A percentile compares a stretch with the other conserved stretches of the same genome.
phyloP scores from a whole-genome alignment of 257 asterid genomes.

The Fraxinus pennsylvanica region DNA sequence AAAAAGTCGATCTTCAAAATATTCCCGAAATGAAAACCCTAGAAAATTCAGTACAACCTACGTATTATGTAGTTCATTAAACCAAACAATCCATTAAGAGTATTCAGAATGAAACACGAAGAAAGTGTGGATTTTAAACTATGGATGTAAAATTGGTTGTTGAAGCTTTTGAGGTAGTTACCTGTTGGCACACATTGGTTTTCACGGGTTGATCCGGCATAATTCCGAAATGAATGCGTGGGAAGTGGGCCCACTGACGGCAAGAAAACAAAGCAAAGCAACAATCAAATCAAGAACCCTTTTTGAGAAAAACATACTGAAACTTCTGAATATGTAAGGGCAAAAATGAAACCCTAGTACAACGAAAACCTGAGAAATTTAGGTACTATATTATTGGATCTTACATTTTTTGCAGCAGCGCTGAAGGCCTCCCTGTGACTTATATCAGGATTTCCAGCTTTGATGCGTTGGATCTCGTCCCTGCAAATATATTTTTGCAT shows the following conservation, averaged over 20 bases:
- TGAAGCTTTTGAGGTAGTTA: conserved; percentile 21
- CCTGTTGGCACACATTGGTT: conserved; percentile 91
- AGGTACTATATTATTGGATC: conserved; percentile 44
- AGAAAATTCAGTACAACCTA: not conserved
- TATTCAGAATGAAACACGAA: too few relatives aligned
- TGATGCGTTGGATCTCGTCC: conserved; percentile 99
- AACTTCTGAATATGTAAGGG: not conserved
- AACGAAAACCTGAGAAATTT: conserved; percentile 28
- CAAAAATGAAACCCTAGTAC: not conserved
- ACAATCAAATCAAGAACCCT: conserved; percentile 1
- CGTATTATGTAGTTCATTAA: too few relatives aligned
- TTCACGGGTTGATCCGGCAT: conserved; percentile 99
- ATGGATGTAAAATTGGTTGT: too few relatives aligned
- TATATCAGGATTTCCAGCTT: conserved; percentile 99
- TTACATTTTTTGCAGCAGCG: conserved; percentile 98
- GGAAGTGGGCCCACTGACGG: conserved; percentile 97
- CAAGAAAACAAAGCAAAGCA: conserved; percentile 34
- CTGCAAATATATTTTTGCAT: conserved; percentile 38
- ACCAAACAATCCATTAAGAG: not conserved
- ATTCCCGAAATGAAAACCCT: not conserved
- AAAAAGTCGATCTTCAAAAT: too few relatives aligned
- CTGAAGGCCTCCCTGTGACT: conserved; percentile 99
- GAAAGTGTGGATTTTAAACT: too few relatives aligned
- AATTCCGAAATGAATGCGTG: conserved; percentile 98
- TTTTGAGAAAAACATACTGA: not conserved